phyloP scores from a whole-genome alignment of 257 asterid species.

The Salvia rosmarinus region DNA sequence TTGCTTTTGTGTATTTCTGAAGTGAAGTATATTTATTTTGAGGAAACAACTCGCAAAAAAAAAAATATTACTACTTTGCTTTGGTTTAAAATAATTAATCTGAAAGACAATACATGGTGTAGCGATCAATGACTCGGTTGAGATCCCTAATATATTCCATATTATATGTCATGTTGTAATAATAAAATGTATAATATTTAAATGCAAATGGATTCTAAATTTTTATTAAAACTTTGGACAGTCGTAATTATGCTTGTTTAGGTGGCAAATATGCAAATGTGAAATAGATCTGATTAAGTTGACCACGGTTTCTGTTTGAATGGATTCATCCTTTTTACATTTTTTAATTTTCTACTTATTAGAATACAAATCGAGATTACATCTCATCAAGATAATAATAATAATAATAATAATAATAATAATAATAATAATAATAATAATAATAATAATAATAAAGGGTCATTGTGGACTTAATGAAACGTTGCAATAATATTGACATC shows the following conservation, averaged over 20 bases:
- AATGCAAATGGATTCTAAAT: not conserved
- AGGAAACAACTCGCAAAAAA: slow-evolving; percentile 39
- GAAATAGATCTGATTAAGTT: not conserved
- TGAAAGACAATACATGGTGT: not conserved
- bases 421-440: too few relatives aligned
- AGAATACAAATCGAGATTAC: not conserved
- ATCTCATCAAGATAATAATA: too few relatives aligned
- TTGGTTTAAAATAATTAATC: slow-evolving; percentile 10
- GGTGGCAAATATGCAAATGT: not conserved
- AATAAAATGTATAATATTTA: not conserved
- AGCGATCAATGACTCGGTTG: slow-evolving; percentile 16
- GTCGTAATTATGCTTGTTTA: not conserved
- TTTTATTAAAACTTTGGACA: not conserved
- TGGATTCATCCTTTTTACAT: too few relatives aligned
- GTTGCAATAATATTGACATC: too few relatives aligned
- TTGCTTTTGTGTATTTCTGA: slow-evolving; percentile 27
- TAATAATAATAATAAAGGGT: too few relatives aligned
- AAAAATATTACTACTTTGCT: not conserved
- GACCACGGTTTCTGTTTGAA: too few relatives aligned
- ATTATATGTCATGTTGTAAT: slow-evolving; percentile 12
- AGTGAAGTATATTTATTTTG: slow-evolving; percentile 17
- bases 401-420: too few relatives aligned
- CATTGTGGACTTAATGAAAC: too few relatives aligned
- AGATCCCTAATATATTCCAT: not conserved
- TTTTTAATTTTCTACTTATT: too few relatives aligned